Conservation (phyloP, 495 filamentous ascomycete species). For the Penicillium salamii region DNA sequence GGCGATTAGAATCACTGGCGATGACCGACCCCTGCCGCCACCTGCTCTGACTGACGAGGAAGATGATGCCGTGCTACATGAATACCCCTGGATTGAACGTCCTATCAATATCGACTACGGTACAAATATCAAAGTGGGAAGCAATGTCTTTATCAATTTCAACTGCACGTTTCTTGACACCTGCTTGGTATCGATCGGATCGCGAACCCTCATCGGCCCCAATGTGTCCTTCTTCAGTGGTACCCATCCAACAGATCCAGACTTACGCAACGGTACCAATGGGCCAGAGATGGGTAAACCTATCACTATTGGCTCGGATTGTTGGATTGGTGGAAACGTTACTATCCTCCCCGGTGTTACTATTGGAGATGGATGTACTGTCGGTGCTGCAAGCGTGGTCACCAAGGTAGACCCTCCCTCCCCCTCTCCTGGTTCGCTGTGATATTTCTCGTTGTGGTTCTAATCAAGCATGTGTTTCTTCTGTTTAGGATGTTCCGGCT, state of each 20-base stretch:
- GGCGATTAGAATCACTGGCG: too few species aligned
- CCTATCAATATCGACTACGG: too few species aligned
- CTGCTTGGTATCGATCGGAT: constrained; percentile 65
- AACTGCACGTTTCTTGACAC: constrained; percentile 55
- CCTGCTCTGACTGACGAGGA: too few species aligned
- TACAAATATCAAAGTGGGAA: too few species aligned
- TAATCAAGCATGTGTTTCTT: too few species aligned
- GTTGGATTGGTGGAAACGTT: constrained; percentile 76
- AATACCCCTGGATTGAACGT: too few species aligned
- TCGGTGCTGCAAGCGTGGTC: constrained; percentile 44
- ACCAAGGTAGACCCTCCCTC: constrained; percentile 26
- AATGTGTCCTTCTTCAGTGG: constrained; percentile 64
- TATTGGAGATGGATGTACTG: constrained; percentile 41
- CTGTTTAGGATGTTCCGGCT: too few species aligned
- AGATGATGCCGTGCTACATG: too few species aligned
- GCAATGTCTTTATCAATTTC: too few species aligned
- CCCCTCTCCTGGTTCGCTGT: too few species aligned
- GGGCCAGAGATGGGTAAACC: constrained; percentile 59
- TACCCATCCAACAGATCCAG: constrained; percentile 61
- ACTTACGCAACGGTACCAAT: too few species aligned
- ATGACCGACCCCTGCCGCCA: too few species aligned
- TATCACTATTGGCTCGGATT: constrained; percentile 72
- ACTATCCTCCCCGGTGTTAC: constrained; percentile 69
- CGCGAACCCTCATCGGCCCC: constrained; percentile 69
- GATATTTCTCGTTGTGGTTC: neutral